Base-by-base conservation (phyloP, 129 eudicot genomes). In the Artemisia tridentata region DNA sequence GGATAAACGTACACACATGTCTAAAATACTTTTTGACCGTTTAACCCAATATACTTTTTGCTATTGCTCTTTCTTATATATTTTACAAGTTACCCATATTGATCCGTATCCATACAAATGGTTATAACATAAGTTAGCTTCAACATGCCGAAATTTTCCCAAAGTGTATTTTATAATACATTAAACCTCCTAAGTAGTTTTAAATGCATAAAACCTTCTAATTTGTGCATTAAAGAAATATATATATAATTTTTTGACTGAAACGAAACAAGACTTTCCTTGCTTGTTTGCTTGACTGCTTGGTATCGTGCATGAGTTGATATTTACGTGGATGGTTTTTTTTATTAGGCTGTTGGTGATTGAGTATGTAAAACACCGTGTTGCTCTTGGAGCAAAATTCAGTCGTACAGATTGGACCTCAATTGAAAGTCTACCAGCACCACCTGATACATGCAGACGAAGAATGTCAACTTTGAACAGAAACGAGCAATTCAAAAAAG, bases 331-430 rank as follows among this genome's bases (percentile, higher is more conserved):
- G 8, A 63, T 77, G 67, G 46, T 70, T 18, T 70, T 27, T 27
- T 76, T 38, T 65, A 23, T 65, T 86, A 93, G 98, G 78, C 85
- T 80, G 74, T 77, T 93, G 90, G 80, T 93, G 80, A 85, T 87
- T 31, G 87, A 76, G 72, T 93, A 85, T 75, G 89, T 70, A 59
- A 88, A 85, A 82, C 72, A 87, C 79, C 95, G 98, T 55, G 97
- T 87, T 68, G 77, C 76, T 71, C 95, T 73, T 48, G 98, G 98
- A 45, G 92, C 90, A 55, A 84, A 86, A 19, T 87, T 77, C 73
- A 84, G 85, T 63, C 88, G 96, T 63, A 72, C 79, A 31, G 88
- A 84, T 64, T 93, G 98, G 98, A 64, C 76, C 52, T 63, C 87
- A 60, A 78, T 93, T 58, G 66, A 67, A 56, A 80, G 79, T 84